Evolutionary conservation across 768 basidiomycete genomes (phyloP), one percentile per base, ranked within the genome.

Genomic region (Lentinula detonsa): DNA sequence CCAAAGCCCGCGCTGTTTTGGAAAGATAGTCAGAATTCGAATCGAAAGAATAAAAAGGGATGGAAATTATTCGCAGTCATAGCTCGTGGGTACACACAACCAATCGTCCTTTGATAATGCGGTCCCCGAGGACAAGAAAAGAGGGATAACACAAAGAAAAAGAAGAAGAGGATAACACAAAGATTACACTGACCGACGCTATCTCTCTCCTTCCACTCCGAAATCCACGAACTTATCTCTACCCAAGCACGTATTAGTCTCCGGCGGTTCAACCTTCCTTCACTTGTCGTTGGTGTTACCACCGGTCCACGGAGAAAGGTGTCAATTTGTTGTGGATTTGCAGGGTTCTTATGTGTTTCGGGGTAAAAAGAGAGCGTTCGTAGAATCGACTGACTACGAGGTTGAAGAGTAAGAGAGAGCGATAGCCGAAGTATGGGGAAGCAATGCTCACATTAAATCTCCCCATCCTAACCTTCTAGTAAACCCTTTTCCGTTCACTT

Each of bases 211-310:
- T 75, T 79, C 64, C 80, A 90, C 57, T 90, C 82, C 4, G 77
- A 73, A 18, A 87, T 65, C 85, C 86, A 93, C 3, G 89, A 81
- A 43, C 81, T 74, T 7, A 87, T 72, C 69, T 94, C 92, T 16
- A 91, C 79, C 92, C 92, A 93, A 33, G 87, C 88, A 37, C 92
- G 82, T 52, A 93, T 78, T 3, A 93, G 78, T 67, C 80, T 86
- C 23, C 80, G 79, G 4, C 86, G 79, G 62, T 78, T 82, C 59
- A 77, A 75, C 61, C 72, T 79, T 16, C 86, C 86, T 42, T 76
- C 72, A 8, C 73, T 66, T 8, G 75, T 78, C 9, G 58, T 66
- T 15, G 76, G 66, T 61, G 88, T 83, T 3, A 84, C 83, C 5
- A 71, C 46, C 0, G 89, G 89, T 18, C 88, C 82, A 5, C 74